Conservation (phyloP, 148 eudicot species). For the Spergularia bocconei region DNA sequence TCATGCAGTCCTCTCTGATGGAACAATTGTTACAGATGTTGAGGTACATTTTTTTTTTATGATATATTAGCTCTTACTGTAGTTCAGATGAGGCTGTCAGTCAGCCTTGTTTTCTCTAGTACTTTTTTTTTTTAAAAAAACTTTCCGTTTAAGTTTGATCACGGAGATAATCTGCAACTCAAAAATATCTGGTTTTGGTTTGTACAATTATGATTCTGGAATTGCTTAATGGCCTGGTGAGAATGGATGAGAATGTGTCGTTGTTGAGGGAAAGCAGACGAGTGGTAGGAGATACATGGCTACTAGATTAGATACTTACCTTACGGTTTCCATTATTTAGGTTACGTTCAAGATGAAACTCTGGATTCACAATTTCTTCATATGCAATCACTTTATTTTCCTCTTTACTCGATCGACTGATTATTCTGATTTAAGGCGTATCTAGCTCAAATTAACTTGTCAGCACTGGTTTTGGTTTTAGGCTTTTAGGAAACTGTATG, state of each 20-base stretch:
- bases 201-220: background rate
- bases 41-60: constrained; percentile 45
- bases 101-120: background rate
- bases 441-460: background rate
- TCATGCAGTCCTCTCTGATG: constrained; percentile 87
- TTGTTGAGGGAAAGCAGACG: background rate
- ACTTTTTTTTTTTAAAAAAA: background rate
- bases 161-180: background rate
- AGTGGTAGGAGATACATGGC: background rate
- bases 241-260: background rate
- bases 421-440: background rate
- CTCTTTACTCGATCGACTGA: background rate
- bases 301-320: background rate
- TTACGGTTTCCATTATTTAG: too few species aligned
- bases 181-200: background rate
- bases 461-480: constrained; percentile 22
- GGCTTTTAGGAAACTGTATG: constrained; percentile 89
- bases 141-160: background rate
- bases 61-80: background rate
- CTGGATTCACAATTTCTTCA: too few species aligned
- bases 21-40: constrained; percentile 78
- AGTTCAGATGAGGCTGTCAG: background rate
- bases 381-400: background rate
- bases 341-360: too few species aligned
- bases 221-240: background rate